Percentiles rank a stretch among this genome's conserved stretches.
These are phyloP conservation scores for Phyllostachys edulis DNA, from an alignment of 176 grass and related monocot genomes.

Conservation along the genomic window DNA sequence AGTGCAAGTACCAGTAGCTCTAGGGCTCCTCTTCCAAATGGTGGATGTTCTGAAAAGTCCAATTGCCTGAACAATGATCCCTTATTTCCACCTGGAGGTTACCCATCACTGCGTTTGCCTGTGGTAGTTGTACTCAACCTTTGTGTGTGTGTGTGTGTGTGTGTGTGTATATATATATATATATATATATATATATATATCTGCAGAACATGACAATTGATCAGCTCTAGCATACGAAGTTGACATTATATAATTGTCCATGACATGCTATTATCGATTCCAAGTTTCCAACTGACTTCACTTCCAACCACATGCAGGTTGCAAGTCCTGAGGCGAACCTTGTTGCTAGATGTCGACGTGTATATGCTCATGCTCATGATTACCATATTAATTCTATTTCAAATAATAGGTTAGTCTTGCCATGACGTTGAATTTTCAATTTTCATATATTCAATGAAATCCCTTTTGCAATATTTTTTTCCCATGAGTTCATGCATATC, in stretches of 20 bases:
- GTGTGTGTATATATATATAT: too few relatives aligned
- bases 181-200: slow-evolving; percentile 10
- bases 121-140: slow-evolving; percentile 63
- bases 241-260: background rate
- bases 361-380: slow-evolving; percentile 92
- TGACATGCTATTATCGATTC: background rate
- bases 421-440: background rate
- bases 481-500: background rate
- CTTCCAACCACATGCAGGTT: slow-evolving; percentile 58
- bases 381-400: slow-evolving; percentile 97
- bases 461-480: background rate
- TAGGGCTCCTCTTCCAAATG: slow-evolving; percentile 60
- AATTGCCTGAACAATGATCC: slow-evolving; percentile 31
- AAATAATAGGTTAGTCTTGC: slow-evolving; percentile 68
- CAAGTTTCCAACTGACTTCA: background rate
- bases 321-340: slow-evolving; percentile 68
- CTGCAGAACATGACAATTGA: slow-evolving; percentile 3
- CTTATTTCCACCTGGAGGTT: slow-evolving; percentile 69
- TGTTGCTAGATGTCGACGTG: slow-evolving; percentile 78
- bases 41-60: slow-evolving; percentile 49
- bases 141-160: background rate
- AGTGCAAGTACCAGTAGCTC: slow-evolving; percentile 50
- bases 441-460: background rate
- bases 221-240: background rate
- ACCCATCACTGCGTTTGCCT: slow-evolving; percentile 69